Conservation (phyloP, 192 early-diverging fungal genomes). For the Coemansia sp. region DNA sequence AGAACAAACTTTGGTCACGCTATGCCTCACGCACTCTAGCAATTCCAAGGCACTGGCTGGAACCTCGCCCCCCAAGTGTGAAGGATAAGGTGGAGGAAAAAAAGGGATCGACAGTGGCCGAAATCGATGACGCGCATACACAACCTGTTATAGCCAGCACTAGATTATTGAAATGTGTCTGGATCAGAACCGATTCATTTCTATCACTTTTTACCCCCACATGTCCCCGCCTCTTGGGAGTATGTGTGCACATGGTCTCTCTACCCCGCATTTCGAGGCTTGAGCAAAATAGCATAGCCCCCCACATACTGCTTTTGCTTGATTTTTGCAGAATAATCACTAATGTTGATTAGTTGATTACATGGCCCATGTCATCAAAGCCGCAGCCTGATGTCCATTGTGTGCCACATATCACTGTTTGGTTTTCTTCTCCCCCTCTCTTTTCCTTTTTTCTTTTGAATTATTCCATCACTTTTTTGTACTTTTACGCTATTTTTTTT, state of each 20-base stretch:
- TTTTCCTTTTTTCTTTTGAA: not conserved
- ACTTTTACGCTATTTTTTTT: not conserved
- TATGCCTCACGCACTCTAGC: not conserved
- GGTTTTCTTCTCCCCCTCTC: not conserved
- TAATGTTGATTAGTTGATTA: not conserved
- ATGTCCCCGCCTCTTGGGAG: constrained; percentile 1
- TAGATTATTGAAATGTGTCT: not conserved
- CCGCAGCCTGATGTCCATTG: not conserved
- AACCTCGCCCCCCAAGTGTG: not conserved
- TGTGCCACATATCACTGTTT: not conserved
- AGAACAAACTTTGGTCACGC: not conserved
- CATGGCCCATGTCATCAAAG: not conserved
- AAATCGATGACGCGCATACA: not conserved
- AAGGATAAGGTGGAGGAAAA: not conserved
- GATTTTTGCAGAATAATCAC: not conserved
- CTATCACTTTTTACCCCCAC: not conserved
- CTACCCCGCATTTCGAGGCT: not conserved
- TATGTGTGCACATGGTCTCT: not conserved
- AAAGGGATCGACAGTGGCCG: not conserved
- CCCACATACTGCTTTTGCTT: not conserved
- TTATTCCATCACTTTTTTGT: not conserved
- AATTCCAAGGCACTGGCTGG: constrained; percentile 7
- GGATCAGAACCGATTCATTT: constrained; percentile 3
- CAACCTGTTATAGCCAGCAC: not conserved
- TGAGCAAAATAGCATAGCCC: not conserved